phyloP scores from a whole-genome alignment of 441 rosid genomes.

The Erodium trifolium region DNA sequence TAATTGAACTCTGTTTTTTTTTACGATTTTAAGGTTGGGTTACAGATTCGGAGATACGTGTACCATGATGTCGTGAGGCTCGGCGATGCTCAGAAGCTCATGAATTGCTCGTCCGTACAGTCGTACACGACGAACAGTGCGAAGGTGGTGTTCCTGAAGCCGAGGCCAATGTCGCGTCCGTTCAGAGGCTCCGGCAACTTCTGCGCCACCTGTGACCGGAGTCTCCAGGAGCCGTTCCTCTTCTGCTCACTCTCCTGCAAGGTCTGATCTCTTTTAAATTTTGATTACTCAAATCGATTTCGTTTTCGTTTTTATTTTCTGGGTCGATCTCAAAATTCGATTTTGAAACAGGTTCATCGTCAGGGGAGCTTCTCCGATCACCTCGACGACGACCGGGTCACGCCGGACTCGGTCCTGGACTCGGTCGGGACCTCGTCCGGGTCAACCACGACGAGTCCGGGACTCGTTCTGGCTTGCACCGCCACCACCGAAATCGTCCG shows the following conservation, averaged over 20 bases:
- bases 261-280: background rate
- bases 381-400: background rate
- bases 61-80: constrained; percentile 2
- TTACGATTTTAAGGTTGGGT: background rate
- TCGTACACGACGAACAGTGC: constrained; percentile 8
- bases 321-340: background rate
- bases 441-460: background rate
- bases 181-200: constrained; percentile 16
- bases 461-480: constrained; percentile 3
- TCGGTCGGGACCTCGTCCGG: background rate
- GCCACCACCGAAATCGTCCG: constrained; percentile 2
- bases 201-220: constrained; percentile 16
- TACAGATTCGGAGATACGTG: constrained; percentile 3
- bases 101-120: background rate
- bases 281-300: background rate
- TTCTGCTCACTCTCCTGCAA: constrained; percentile 23
- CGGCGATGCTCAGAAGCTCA: background rate
- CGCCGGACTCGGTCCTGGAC: background rate
- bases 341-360: too few relatives aligned
- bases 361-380: too few relatives aligned
- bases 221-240: constrained; percentile 12
- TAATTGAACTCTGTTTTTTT: background rate
- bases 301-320: background rate
- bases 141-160: constrained; percentile 22
- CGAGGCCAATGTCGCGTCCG: constrained; percentile 17